Evolutionary conservation across 2,329 filamentous ascomycete genomes (phyloP).

Genomic region (Cyphellophora attinorum): DNA sequence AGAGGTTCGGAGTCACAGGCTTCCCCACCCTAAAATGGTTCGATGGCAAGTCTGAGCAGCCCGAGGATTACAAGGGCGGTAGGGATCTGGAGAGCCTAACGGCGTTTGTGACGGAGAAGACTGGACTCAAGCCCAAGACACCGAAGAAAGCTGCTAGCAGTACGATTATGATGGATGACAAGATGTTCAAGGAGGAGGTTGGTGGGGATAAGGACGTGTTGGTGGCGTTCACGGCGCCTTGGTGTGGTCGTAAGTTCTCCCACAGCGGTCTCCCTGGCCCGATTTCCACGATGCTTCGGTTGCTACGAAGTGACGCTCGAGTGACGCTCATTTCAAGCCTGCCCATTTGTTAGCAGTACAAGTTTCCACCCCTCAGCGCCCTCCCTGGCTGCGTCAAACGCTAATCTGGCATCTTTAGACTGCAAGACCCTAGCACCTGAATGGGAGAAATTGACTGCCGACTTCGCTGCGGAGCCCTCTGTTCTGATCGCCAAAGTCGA

Average conservation of each 20-base stretch:
- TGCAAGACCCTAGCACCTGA: slow-evolving; percentile 88
- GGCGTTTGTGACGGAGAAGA: slow-evolving; percentile 77
- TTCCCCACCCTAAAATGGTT: slow-evolving; percentile 98
- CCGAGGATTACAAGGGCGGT: slow-evolving; percentile 75
- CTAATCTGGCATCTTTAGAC: no score
- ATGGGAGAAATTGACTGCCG: slow-evolving; percentile 78
- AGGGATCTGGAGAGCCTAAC: slow-evolving; percentile 79
- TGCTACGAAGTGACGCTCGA: no score
- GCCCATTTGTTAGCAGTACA: no score
- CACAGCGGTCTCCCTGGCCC: slow-evolving; percentile 5
- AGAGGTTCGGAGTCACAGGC: slow-evolving; percentile 79
- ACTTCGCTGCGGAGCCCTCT: slow-evolving; percentile 66
- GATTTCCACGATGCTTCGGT: neutral
- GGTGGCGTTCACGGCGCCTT: slow-evolving; percentile 94
- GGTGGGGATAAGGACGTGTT: slow-evolving; percentile 82
- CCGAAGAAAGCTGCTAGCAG: slow-evolving; percentile 63
- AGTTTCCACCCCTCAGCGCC: no score
- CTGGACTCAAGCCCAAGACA: slow-evolving; percentile 66
- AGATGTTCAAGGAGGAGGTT: slow-evolving; percentile 65
- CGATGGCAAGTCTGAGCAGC: slow-evolving; percentile 75
- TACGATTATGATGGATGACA: slow-evolving; percentile 71
- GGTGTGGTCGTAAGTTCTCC: slow-evolving; percentile 86
- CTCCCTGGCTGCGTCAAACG: no score
- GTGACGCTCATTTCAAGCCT: no score
- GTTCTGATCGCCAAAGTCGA: slow-evolving; percentile 94